Percentiles rank a stretch among this genome's conserved stretches.
Evolutionary conservation across 139 green algal genomes (phyloP).

Genomic region (Chlorella sp.): DNA sequence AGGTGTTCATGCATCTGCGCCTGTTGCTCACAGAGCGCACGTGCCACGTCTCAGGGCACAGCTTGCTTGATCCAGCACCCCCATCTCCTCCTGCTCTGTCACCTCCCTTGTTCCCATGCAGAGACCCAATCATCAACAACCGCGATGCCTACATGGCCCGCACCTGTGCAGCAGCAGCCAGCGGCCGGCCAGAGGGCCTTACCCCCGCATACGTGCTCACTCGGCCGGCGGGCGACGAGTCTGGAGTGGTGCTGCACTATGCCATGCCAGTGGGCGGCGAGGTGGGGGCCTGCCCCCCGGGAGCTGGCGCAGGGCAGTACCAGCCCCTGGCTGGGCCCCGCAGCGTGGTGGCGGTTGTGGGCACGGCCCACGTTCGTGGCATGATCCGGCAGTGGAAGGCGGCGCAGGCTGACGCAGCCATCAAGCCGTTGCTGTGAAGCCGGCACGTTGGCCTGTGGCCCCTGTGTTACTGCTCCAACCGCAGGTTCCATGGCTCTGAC

Average conservation of each 20-base stretch:
- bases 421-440: slow-evolving; percentile 13
- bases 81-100: no score
- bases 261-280: slow-evolving; percentile 66
- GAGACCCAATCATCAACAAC: slow-evolving; percentile 73
- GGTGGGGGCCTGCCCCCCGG: slow-evolving; percentile 50
- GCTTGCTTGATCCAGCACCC: no score
- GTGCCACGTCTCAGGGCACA: no score
- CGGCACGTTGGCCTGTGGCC: no score
- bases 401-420: slow-evolving; percentile 25
- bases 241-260: slow-evolving; percentile 67
- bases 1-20: no score
- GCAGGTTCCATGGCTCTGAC: not conserved
- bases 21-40: no score
- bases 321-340: slow-evolving; percentile 42
- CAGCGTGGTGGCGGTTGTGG: slow-evolving; percentile 86
- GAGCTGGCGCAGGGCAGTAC: slow-evolving; percentile 78
- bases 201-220: slow-evolving; percentile 63
- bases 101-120: no score
- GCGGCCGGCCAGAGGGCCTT: slow-evolving; percentile 42
- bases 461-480: not conserved
- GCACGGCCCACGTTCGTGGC: slow-evolving; percentile 85
- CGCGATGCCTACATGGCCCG: slow-evolving; percentile 88
- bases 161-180: slow-evolving; percentile 63
- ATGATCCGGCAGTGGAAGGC: slow-evolving; percentile 73
- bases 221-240: slow-evolving; percentile 1